These are phyloP conservation scores for Clathrus columnatus DNA, from an alignment of 768 basidiomycete species.

Conservation along the genomic window DNA sequence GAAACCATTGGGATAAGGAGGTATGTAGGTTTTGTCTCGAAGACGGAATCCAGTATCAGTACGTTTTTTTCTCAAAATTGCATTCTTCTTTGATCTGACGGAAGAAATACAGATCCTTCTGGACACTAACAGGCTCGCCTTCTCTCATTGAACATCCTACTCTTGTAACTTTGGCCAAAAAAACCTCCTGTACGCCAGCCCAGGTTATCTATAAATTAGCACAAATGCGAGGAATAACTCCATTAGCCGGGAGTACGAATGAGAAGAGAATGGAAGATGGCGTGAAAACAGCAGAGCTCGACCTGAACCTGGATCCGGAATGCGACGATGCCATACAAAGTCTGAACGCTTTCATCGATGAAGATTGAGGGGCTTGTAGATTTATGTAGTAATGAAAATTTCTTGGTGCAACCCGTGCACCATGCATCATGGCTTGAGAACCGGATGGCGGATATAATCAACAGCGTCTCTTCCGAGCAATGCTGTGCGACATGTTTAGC, in stretches of 20 bases:
- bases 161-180: conserved; percentile 35
- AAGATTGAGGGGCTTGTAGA: no score
- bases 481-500: no score
- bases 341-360: conserved; percentile 7
- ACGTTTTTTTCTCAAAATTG: conserved; percentile 11
- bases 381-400: neutral
- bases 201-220: conserved; percentile 65
- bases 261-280: conserved; percentile 62
- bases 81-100: neutral
- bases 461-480: no score
- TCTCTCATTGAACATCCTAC: conserved; percentile 43
- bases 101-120: conserved; percentile 59
- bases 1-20: conserved; percentile 63
- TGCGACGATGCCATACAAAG: conserved; percentile 20
- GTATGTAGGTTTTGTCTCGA: conserved; percentile 57
- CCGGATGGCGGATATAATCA: no score
- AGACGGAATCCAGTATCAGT: conserved; percentile 69
- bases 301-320: conserved; percentile 24
- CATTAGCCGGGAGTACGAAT: conserved; percentile 67
- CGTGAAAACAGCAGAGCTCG: conserved; percentile 35
- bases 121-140: conserved; percentile 80
- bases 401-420: neutral
- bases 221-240: conserved; percentile 56
- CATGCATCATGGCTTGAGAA: neutral
- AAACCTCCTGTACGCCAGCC: conserved; percentile 45